Conservation (phyloP, 495 filamentous ascomycete genomes). For the Trypethelium eluteriae region DNA sequence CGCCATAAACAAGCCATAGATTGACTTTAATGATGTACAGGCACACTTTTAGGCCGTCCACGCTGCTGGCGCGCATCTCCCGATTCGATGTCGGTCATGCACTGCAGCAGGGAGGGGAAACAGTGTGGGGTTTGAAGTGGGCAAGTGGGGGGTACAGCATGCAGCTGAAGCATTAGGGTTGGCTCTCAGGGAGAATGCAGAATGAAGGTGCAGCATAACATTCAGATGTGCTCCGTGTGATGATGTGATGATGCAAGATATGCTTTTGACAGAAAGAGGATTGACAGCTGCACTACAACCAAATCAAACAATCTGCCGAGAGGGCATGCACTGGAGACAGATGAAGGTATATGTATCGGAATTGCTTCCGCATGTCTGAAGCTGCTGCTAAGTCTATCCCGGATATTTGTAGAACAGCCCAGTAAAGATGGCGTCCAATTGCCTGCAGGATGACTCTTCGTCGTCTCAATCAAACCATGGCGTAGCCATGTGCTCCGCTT, state of each 20-base stretch:
- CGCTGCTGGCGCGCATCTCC: conserved; percentile 3
- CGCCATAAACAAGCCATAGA: not conserved
- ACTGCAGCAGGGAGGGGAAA: conserved; percentile 6
- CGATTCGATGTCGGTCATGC: not conserved
- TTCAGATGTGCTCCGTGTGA: not conserved
- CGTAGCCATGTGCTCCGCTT: too few relatives aligned
- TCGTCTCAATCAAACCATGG: too few relatives aligned
- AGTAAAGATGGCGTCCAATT: too few relatives aligned
- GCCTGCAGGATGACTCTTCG: too few relatives aligned
- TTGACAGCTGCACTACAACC: not conserved
- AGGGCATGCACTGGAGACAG: not conserved
- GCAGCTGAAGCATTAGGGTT: not conserved
- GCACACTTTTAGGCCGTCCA: not conserved
- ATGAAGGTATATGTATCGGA: not conserved
- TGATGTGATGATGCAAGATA: not conserved
- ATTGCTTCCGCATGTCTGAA: not conserved
- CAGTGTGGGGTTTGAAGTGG: conserved; percentile 9
- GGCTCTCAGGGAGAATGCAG: too few relatives aligned
- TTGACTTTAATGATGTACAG: conserved; percentile 2
- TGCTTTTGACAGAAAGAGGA: not conserved
- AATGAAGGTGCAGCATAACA: too few relatives aligned
- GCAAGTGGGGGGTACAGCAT: not conserved
- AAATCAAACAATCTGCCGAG: not conserved
- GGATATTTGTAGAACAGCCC: too few relatives aligned
- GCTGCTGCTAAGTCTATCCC: too few relatives aligned